phyloP scores from a whole-genome alignment of 2,329 filamentous ascomycete species.

The Monosporascus sp. region DNA sequence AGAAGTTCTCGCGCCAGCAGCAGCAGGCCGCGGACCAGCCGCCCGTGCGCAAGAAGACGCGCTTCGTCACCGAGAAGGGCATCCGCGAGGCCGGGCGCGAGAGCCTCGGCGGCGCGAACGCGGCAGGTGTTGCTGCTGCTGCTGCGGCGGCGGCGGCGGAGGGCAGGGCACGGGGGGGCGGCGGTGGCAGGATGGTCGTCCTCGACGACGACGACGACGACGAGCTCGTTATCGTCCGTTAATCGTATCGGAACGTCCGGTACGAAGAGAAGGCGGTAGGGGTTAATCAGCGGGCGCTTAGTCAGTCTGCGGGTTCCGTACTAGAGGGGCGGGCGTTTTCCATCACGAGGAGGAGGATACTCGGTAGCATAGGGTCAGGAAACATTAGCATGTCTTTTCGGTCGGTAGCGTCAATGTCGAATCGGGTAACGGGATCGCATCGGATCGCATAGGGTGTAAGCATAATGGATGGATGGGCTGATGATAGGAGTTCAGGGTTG shows the following conservation, averaged over 20 bases:
- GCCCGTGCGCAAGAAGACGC: conserved; percentile 65
- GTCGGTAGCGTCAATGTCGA: too few relatives aligned
- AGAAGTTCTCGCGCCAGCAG: conserved; percentile 33
- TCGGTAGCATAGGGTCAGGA: too few relatives aligned
- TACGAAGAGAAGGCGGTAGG: too few relatives aligned
- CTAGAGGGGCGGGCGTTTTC: too few relatives aligned
- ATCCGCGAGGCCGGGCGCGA: conserved; percentile 73
- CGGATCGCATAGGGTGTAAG: too few relatives aligned
- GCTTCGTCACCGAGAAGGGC: conserved; percentile 73
- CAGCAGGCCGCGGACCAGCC: conserved; percentile 18
- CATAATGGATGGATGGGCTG: too few relatives aligned
- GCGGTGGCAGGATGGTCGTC: conserved; percentile 10
- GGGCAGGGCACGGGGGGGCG: not conserved
- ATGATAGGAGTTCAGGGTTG: too few relatives aligned
- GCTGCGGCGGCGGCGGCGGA: not conserved
- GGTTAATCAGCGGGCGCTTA: too few relatives aligned
- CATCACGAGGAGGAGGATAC: too few relatives aligned
- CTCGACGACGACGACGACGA: conserved; percentile 32
- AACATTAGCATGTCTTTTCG: too few relatives aligned
- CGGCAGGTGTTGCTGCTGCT: not conserved
- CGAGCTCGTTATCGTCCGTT: conserved; percentile 35
- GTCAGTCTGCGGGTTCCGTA: too few relatives aligned
- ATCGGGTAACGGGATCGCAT: too few relatives aligned
- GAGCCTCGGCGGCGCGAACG: conserved; percentile 53
- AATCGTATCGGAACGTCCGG: not conserved